Base-by-base conservation (phyloP, 495 filamentous ascomycete genomes). In the Schizothecium vesticola region DNA sequence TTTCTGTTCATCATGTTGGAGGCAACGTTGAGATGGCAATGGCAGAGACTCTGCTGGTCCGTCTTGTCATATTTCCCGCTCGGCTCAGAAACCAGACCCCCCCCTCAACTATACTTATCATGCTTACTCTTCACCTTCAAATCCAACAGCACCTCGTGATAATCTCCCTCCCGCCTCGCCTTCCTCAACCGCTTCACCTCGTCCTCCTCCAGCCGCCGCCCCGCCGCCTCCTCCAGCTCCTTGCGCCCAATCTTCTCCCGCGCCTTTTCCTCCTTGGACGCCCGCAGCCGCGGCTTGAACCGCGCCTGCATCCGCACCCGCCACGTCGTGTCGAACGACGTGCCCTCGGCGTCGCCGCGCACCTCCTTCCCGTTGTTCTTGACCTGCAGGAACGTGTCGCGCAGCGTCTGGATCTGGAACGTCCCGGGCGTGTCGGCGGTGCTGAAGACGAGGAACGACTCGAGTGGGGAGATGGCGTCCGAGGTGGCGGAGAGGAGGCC, bases 61-160 rank as follows among this genome's bases (percentile, higher is more conserved):
- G 23, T 28, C 24, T 26, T 29, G 6, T 10, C 28, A 31, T 31
- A 31, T 31, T 1, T 31, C 28, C 28, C 28, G 11, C 28, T 9
- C 28, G 28, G 28, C 28, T 25, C 24, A 58, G 13, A 3, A 0
- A 58, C 29, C 51, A 6, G 16, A 62, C 25, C 33, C 29, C 13
- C 5, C 33, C 56, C 61, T 71, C 62, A 86, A 59, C 82, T 79
- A 69, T 84, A 99, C 77, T 99, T 99, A 80, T 99, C 95, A 82
- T 99, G 95, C 80, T 97, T 97, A 65, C 88, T 91, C 79, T 95
- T 97, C 12, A 97, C 92, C 78, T 92, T 93, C 29, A 98, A 84
- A 84, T 97, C 89, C 65, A 99, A 78, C 69, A 97, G 76, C 64
- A 86, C 86, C 79, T 99, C 96, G 80, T 98, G 90, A 75, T 93